These are phyloP conservation scores for Neospermospora avenae DNA, from an alignment of 2,329 filamentous ascomycete species.

Conservation along the genomic window DNA sequence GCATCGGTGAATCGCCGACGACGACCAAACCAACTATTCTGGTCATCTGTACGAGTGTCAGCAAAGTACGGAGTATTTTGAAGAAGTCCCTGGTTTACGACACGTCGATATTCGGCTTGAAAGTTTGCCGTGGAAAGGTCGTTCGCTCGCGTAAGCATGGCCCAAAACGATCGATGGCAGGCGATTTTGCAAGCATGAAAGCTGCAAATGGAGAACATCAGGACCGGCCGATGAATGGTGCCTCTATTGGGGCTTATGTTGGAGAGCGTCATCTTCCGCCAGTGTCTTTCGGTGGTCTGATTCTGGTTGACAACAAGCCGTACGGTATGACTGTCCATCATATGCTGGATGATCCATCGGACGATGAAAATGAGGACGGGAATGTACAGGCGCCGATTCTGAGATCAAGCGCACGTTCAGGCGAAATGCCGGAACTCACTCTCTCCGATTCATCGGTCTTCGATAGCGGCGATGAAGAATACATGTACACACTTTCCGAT, in stretches of 20 bases:
- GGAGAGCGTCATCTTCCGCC: slow-evolving; percentile 83
- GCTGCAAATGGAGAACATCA: slow-evolving; percentile 75
- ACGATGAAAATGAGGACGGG: slow-evolving; percentile 40
- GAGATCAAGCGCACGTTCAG: slow-evolving; percentile 28
- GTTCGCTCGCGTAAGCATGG: slow-evolving; percentile 54
- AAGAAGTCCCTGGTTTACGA: slow-evolving; percentile 70
- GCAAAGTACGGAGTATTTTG: slow-evolving; percentile 68
- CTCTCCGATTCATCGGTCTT: slow-evolving; percentile 31
- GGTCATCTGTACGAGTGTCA: slow-evolving; percentile 72
- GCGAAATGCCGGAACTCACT: slow-evolving; percentile 38
- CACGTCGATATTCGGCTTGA: slow-evolving; percentile 59
- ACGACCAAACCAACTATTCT: slow-evolving; percentile 70
- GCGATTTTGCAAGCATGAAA: slow-evolving; percentile 40
- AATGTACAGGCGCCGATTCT: slow-evolving; percentile 30
- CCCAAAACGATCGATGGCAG: slow-evolving; percentile 41
- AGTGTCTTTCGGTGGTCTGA: slow-evolving; percentile 84
- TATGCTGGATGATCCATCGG: slow-evolving; percentile 75
- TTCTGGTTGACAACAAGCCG: slow-evolving; percentile 78
- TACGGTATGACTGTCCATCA: slow-evolving; percentile 97
- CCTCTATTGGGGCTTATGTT: slow-evolving; percentile 89
- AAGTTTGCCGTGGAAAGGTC: slow-evolving; percentile 69
- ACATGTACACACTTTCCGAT: slow-evolving; percentile 59
- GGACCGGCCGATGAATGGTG: slow-evolving; percentile 74
- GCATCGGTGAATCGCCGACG: slow-evolving; percentile 65
- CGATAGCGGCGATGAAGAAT: slow-evolving; percentile 47